A percentile compares a stretch with the other conserved stretches of the same genome.
These are phyloP conservation scores for Trichoderma virens DNA, from an alignment of 495 filamentous ascomycete genomes.

Conservation along the genomic window DNA sequence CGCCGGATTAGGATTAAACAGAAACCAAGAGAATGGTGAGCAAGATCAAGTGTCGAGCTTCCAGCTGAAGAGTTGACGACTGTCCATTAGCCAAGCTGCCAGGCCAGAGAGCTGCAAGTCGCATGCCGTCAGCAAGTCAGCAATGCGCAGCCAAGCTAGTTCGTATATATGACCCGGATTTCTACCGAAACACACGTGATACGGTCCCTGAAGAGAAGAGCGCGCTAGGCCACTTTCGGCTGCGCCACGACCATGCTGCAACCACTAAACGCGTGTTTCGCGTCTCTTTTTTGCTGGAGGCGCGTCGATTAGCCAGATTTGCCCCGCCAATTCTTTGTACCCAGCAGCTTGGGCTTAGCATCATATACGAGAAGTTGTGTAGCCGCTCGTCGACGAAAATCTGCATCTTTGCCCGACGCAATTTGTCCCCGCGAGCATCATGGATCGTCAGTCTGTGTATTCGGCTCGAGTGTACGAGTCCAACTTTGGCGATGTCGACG, in stretches of 20 bases:
- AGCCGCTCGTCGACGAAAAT: background rate
- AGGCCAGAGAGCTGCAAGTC: background rate
- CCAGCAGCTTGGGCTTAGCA: background rate
- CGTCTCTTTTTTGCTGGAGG: constrained; percentile 17
- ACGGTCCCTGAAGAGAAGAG: background rate
- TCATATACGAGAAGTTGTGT: background rate
- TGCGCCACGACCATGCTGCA: constrained; percentile 5
- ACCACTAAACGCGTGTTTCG: constrained; percentile 19
- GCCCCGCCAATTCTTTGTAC: constrained; percentile 4
- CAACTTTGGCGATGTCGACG: constrained; percentile 46
- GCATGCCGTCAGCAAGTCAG: constrained; percentile 4
- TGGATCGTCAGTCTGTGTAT: constrained; percentile 86
- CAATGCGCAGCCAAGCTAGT: background rate
- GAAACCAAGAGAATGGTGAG: background rate
- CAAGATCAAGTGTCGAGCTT: background rate
- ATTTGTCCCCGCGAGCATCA: too few relatives aligned
- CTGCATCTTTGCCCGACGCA: too few relatives aligned
- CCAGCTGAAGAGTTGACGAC: background rate
- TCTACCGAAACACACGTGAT: background rate
- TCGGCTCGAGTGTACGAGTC: constrained; percentile 72
- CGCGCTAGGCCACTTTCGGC: background rate
- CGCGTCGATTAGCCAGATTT: constrained; percentile 9
- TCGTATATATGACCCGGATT: background rate
- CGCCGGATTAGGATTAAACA: background rate
- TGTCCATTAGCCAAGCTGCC: background rate